Evolutionary conservation across 2,329 filamentous ascomycete species (phyloP), one percentile per base, ranked within the genome.

Genomic region (Westerdykella sp.): DNA sequence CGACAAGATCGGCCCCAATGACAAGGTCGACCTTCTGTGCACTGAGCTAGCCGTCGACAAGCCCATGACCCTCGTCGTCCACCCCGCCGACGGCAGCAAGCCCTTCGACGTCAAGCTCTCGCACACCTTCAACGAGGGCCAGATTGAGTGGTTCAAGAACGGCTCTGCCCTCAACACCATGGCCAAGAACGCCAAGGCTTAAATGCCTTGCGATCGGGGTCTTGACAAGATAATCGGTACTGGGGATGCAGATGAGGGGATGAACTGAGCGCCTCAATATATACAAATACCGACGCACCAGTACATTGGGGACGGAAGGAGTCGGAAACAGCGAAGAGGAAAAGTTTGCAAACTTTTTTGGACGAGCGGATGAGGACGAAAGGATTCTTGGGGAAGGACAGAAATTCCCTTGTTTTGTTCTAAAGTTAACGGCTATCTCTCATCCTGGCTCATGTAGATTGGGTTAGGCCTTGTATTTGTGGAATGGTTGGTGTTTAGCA

Each of bases 101-200:
- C 44, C 83, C 21, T 96, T 87, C 72, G 85, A 96, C 53, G 67
- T 95, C 59, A 78, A 86, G 73, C 83, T 98, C 59, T 79, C 79
- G 56, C 93, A 98, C 77, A 98, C 93, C 54, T 98, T 95, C 84
- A 98, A 98, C 79, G 88, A 88, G 69, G 82, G 86, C 59, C 93
- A 98, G 77, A 85, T 98, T 51, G 85, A 96, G 75, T 98, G 93
- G 93, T 98, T 98, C 81, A 90, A 89, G 80, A 94, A 97, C 71
- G 93, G 93, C 56, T 90, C 84, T 65, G 93, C 93, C 43, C 79
- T 98, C 56, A 98, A 98, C 83, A 96, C 90, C 60, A 98, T 98
- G 91, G 90, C 91, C 57, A 94, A 93, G 82, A 48, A 59, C 25
- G 43, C 46, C n/a, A 58, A 61, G 47, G 47, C 47, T 45, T 62